Percentiles rank a stretch among this genome's conserved stretches.
phyloP scores from a whole-genome alignment of 2,329 filamentous ascomycete genomes.

The Pezicula carpinea region DNA sequence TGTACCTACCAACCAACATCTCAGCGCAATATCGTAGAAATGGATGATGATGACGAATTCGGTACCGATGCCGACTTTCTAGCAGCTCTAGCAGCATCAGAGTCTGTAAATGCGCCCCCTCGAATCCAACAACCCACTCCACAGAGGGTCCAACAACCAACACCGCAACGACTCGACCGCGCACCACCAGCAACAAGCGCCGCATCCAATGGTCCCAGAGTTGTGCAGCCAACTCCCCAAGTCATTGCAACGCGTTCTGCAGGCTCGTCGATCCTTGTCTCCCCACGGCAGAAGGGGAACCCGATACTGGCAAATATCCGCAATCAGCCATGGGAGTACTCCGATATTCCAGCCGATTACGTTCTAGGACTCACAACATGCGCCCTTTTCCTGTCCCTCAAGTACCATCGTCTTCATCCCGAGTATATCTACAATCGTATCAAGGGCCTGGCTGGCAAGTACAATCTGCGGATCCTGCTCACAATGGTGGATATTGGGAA shows the following conservation, averaged over 20 bases:
- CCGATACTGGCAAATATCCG: conserved; percentile 81
- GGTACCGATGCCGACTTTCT: conserved; percentile 53
- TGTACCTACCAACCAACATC: not conserved
- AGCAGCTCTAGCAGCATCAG: conserved; percentile 48
- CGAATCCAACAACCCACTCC: conserved; percentile 33
- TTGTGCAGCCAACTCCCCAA: conserved; percentile 87
- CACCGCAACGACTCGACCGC: conserved; percentile 51
- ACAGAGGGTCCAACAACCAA: conserved; percentile 38
- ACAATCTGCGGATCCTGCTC: conserved; percentile 79
- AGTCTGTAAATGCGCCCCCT: conserved; percentile 17
- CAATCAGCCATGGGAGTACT: conserved; percentile 90
- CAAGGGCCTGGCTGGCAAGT: conserved; percentile 76
- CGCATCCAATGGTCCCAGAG: conserved; percentile 40
- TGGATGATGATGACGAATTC: conserved; percentile 49
- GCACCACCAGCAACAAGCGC: conserved; percentile 32
- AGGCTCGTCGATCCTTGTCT: conserved; percentile 81
- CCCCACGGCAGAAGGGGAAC: conserved; percentile 89
- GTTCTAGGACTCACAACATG: conserved; percentile 83
- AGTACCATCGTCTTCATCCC: conserved; percentile 94
- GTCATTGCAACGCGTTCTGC: conserved; percentile 61
- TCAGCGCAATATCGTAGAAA: conserved; percentile 1
- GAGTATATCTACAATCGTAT: conserved; percentile 98
- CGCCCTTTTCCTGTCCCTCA: conserved; percentile 87
- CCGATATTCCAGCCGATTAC: conserved; percentile 93
- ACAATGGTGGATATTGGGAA: conserved; percentile 94